Evolutionary conservation across 768 basidiomycete genomes (phyloP).

Genomic region (Mycena belliarum): DNA sequence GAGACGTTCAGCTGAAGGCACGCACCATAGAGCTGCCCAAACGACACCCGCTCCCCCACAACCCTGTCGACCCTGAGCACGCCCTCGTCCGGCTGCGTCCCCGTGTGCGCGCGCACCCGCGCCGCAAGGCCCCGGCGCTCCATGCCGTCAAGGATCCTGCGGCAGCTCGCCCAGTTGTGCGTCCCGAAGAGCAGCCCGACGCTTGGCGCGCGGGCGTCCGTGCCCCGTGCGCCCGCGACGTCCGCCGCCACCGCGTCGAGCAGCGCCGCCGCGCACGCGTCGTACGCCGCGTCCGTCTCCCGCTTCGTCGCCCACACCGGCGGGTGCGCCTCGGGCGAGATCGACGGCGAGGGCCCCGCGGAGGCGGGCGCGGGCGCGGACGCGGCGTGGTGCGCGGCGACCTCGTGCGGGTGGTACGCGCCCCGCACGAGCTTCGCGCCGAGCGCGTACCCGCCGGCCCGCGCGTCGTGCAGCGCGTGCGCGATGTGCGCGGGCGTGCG

Average conservation of each 20-base stretch:
- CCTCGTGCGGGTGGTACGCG: constrained; percentile 84
- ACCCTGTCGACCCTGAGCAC: constrained; percentile 46
- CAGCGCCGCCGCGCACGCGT: constrained; percentile 60
- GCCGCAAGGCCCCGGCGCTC: constrained; percentile 55
- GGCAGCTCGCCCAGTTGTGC: constrained; percentile 76
- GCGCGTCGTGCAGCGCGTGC: constrained; percentile 66
- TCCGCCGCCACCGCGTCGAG: constrained; percentile 57
- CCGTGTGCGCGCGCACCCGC: too few relatives aligned
- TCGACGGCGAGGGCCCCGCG: constrained; percentile 37
- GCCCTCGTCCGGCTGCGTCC: constrained; percentile 27
- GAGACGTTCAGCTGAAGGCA: neutral
- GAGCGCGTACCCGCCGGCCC: constrained; percentile 65
- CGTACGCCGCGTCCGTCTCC: constrained; percentile 76
- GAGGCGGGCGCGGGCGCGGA: too few relatives aligned
- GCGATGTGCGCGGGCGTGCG: constrained; percentile 73
- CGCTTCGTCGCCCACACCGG: constrained; percentile 72
- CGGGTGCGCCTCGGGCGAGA: constrained; percentile 57
- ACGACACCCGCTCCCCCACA: constrained; percentile 64
- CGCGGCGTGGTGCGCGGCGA: constrained; percentile 49
- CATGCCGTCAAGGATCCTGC: constrained; percentile 61
- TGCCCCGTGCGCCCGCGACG: constrained; percentile 26
- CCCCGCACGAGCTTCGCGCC: constrained; percentile 94
- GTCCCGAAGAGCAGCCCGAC: constrained; percentile 84
- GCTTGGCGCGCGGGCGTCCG: constrained; percentile 21
- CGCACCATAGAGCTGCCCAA: constrained; percentile 86